These are phyloP conservation scores for Microcyclospora tardicrescens DNA, from an alignment of 2,329 filamentous ascomycete species.

Conservation along the genomic window DNA sequence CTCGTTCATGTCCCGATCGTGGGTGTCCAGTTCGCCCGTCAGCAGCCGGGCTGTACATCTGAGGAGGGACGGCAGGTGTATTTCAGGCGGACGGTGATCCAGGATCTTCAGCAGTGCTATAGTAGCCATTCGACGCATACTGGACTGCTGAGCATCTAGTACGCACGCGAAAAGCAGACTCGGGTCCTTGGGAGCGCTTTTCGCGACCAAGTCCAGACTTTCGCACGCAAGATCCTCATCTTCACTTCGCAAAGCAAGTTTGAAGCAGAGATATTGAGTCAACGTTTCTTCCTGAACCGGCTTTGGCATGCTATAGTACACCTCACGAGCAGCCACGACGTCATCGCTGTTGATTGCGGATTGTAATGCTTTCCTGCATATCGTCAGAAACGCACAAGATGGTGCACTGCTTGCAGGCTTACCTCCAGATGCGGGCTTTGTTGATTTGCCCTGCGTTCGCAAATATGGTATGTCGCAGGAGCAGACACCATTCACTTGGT, in stretches of 20 bases:
- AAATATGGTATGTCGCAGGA: slow-evolving; percentile 57
- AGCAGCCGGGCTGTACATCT: slow-evolving; percentile 41
- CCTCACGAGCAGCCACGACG: slow-evolving; percentile 38
- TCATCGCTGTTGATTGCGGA: slow-evolving; percentile 52
- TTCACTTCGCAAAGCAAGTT: slow-evolving; percentile 13
- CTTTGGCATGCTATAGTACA: slow-evolving; percentile 46
- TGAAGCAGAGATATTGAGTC: slow-evolving; percentile 18
- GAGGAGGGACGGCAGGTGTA: slow-evolving; percentile 52
- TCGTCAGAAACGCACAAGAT: slow-evolving; percentile 11
- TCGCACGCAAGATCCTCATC: slow-evolving; percentile 39
- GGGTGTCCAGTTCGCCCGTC: slow-evolving; percentile 28
- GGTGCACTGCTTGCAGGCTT: slow-evolving; percentile 22
- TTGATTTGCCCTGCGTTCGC: slow-evolving; percentile 52
- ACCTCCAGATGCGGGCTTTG: slow-evolving; percentile 51
- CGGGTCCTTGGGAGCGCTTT: slow-evolving; percentile 38
- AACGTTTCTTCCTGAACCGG: slow-evolving; percentile 13
- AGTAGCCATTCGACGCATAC: slow-evolving; percentile 48
- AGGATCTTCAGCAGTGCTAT: slow-evolving; percentile 48
- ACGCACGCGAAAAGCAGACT: slow-evolving; percentile 65
- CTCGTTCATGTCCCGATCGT: slow-evolving; percentile 14
- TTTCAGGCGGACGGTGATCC: slow-evolving; percentile 37
- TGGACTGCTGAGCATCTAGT: slow-evolving; percentile 56
- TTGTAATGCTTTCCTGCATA: slow-evolving; percentile 61
- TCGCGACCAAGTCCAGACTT: slow-evolving; percentile 50
- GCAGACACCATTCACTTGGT: slow-evolving; percentile 47